A percentile compares a stretch with the other conserved stretches of the same genome.
Evolutionary conservation across 2,329 filamentous ascomycete genomes (phyloP).

Genomic region (Fusarium solani-melongenae): DNA sequence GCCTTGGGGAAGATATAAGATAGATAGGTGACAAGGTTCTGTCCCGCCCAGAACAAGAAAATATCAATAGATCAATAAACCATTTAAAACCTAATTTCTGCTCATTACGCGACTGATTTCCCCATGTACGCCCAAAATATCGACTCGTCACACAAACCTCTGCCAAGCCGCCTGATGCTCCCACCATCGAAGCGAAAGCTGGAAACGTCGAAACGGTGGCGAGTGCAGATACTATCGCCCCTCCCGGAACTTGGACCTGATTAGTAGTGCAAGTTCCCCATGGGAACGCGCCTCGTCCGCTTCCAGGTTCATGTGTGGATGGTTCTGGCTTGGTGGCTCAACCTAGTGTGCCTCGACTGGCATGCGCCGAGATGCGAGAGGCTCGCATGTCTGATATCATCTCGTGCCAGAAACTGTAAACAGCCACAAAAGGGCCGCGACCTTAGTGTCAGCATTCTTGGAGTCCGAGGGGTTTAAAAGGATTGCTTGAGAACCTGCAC

Average conservation of each 20-base stretch:
- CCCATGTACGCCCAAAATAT: neutral
- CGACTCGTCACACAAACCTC: neutral
- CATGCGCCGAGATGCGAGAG: neutral
- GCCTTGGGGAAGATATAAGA: neutral
- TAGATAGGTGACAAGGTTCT: neutral
- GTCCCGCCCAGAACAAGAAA: neutral
- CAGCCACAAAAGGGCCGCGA: constrained; percentile 2
- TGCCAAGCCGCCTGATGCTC: neutral
- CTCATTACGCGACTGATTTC: neutral
- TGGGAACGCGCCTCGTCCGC: neutral
- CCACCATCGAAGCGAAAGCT: neutral
- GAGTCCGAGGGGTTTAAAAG: neutral
- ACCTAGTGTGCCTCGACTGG: neutral
- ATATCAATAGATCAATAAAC: neutral
- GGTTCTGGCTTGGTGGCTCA: constrained; percentile 6
- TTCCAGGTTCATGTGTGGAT: neutral
- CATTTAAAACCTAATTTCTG: neutral
- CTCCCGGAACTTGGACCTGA: neutral
- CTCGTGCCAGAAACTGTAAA: neutral
- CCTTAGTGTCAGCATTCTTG: constrained; percentile 2
- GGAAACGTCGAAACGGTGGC: constrained; percentile 1
- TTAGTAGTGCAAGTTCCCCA: neutral
- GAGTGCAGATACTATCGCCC: neutral
- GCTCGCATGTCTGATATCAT: constrained; percentile 6
- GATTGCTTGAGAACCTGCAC: neutral